Base-by-base conservation (phyloP, 371 early-diverging fungal species). In the Dichotomocladium elegans region DNA sequence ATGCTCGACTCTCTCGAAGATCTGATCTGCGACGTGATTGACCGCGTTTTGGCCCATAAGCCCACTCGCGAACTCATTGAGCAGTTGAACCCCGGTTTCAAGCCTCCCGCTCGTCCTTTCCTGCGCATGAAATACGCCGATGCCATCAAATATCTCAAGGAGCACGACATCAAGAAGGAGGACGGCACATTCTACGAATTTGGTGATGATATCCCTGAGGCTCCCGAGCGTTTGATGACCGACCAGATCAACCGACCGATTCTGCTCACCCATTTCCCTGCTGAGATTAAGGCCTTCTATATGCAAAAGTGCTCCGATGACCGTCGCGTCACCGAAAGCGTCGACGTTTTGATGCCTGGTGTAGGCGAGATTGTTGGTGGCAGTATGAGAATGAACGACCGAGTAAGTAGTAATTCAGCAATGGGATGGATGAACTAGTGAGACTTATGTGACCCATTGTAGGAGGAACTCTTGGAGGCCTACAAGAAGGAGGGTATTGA, bases 301-400 rank as follows among this genome's bases (percentile, higher is more conserved):
- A 99, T 99, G 99, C 94, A 92, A 70, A 82, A 87, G 46, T 89
- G 89, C 66, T 81, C 81, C 46, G 86, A 91, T 12, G 92, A 95
- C 61, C 75, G 71, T 24, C 76, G 90, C 4, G 79, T 95, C 35
- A 99, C 99, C 12, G 96, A 99, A 80, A 91, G 91, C 59, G 95
- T 96, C 26, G 99, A 99, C 77, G 87, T 99, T 28, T 85, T 99
- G 65, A 98, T 99, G 91, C 99, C 99, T 31, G 89, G 87, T 58
- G 99, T 99, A 46, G 99, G 99, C 60, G 99, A 99, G 81, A 98
- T 99, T 79, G 94, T 98, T 31, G 99, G 99, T 69, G 99, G 99
- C 34, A 94, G 94, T 63, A 99, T 99, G 99, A 90, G 99, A 79
- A 94, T 94, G 68, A 83, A 89, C 47, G 89, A 95, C 61, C 68